phyloP scores from a whole-genome alignment of 2,329 filamentous ascomycete species.

The Mariannaea elegans region DNA sequence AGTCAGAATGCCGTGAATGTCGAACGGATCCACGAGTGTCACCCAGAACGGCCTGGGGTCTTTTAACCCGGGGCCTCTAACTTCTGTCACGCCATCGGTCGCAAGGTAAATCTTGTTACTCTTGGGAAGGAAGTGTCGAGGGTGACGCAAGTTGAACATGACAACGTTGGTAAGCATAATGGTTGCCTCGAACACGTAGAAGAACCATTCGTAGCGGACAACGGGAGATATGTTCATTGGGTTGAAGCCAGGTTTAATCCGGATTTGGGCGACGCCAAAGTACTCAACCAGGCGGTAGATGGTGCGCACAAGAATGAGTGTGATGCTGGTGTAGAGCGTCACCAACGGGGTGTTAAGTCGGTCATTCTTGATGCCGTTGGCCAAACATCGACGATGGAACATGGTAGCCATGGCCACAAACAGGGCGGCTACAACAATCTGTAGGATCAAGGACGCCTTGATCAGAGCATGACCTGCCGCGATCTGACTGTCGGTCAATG shows the following conservation, averaged over 20 bases:
- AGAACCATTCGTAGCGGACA: slow-evolving; percentile 67
- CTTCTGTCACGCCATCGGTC: slow-evolving; percentile 58
- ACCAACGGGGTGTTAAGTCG: slow-evolving; percentile 49
- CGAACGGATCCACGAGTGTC: slow-evolving; percentile 54
- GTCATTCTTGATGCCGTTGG: slow-evolving; percentile 45
- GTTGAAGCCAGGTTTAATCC: slow-evolving; percentile 49
- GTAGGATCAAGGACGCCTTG: slow-evolving; percentile 62
- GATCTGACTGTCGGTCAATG: slow-evolving; percentile 49
- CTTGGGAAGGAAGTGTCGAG: slow-evolving; percentile 59
- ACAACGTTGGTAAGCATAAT: slow-evolving; percentile 62
- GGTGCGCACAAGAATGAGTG: slow-evolving; percentile 61
- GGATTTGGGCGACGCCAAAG: slow-evolving; percentile 57
- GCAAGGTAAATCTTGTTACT: slow-evolving; percentile 60
- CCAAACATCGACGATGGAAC: slow-evolving; percentile 58
- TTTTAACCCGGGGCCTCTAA: slow-evolving; percentile 58
- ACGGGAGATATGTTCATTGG: slow-evolving; percentile 51
- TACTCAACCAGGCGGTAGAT: slow-evolving; percentile 69
- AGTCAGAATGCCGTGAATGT: slow-evolving; percentile 46
- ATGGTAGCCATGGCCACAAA: slow-evolving; percentile 58
- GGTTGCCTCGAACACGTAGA: slow-evolving; percentile 64
- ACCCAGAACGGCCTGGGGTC: slow-evolving; percentile 55
- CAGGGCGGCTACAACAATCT: slow-evolving; percentile 59
- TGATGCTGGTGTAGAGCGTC: slow-evolving; percentile 61
- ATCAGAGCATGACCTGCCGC: slow-evolving; percentile 55
- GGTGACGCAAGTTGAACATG: slow-evolving; percentile 61